Percentiles rank a stretch among this genome's conserved stretches.
phyloP scores from a whole-genome alignment of 345 rosid genomes.

The Eucalyptus sideroxylon region DNA sequence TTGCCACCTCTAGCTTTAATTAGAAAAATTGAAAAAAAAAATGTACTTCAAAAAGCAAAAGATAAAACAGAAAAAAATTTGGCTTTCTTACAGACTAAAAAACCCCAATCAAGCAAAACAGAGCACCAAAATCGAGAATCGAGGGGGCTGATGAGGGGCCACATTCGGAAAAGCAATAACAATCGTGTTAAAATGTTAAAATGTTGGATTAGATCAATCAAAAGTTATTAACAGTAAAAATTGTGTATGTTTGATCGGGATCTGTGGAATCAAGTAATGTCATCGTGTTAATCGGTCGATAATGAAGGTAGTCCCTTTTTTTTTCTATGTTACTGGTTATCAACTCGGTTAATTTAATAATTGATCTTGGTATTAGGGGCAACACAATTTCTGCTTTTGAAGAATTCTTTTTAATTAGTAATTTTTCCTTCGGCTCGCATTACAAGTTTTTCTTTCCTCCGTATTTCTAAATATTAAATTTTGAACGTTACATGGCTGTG shows the following conservation, averaged over 20 bases:
- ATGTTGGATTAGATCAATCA: too few relatives aligned
- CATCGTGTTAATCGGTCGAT: too few relatives aligned
- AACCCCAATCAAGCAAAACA: not conserved
- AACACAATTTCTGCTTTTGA: not conserved
- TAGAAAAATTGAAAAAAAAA: not conserved
- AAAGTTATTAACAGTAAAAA: too few relatives aligned
- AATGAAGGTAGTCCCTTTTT: constrained; percentile 18
- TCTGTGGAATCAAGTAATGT: too few relatives aligned
- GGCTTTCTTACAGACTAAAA: not conserved
- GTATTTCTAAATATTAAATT: not conserved
- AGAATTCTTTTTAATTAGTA: not conserved
- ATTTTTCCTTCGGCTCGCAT: not conserved
- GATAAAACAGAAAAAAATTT: not conserved
- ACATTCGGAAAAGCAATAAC: not conserved
- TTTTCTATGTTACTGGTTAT: too few relatives aligned
- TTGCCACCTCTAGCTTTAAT: not conserved
- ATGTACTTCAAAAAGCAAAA: not conserved
- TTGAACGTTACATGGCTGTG: not conserved
- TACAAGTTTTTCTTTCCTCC: not conserved
- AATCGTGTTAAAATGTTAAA: not conserved
- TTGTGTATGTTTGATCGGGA: too few relatives aligned
- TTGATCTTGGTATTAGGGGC: not conserved
- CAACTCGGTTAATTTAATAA: too few relatives aligned
- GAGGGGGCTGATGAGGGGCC: not conserved
- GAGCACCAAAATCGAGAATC: not conserved